These are phyloP conservation scores for Plasmopara halstedii DNA, from an alignment of 352 stramenopile genomes.

Conservation along the genomic window DNA sequence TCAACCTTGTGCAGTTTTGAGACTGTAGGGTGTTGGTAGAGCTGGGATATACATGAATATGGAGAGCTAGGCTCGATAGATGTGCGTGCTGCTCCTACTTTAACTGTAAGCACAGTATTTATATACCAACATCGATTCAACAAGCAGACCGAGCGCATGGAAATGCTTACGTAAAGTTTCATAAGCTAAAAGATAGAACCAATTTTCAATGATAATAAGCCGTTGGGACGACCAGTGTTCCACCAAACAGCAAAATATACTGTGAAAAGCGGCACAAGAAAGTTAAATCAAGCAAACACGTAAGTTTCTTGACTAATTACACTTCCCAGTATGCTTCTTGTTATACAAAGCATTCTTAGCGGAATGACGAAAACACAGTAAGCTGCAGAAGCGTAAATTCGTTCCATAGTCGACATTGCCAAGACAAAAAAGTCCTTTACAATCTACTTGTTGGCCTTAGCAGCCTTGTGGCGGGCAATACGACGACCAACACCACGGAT, in stretches of 20 bases:
- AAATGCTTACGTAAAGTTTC: no score
- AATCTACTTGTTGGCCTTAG: conserved; percentile 93
- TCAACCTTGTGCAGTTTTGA: not conserved
- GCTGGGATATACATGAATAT: no score
- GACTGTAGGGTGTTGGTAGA: no score
- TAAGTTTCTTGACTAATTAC: conserved; percentile 47
- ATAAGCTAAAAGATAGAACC: no score
- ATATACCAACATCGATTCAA: no score
- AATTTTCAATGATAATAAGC: not conserved
- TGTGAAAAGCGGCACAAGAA: conserved; percentile 1
- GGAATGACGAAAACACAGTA: conserved; percentile 24
- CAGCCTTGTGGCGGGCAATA: conserved; percentile 98
- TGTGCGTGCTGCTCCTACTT: no score
- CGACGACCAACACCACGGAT: conserved; percentile 94
- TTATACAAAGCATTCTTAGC: conserved; percentile 38
- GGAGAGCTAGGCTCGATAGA: no score
- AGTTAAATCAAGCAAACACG: conserved; percentile 34
- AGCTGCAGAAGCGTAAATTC: conserved; percentile 12
- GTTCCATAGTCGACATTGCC: conserved; percentile 20
- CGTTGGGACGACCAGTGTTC: not conserved
- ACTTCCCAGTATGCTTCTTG: conserved; percentile 45
- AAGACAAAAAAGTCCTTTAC: conserved; percentile 24
- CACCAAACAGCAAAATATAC: not conserved
- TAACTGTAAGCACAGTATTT: no score
- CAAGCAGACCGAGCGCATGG: no score